Evolutionary conservation across 2,329 filamentous ascomycete genomes (phyloP).

Genomic region (Monilinia polystroma): DNA sequence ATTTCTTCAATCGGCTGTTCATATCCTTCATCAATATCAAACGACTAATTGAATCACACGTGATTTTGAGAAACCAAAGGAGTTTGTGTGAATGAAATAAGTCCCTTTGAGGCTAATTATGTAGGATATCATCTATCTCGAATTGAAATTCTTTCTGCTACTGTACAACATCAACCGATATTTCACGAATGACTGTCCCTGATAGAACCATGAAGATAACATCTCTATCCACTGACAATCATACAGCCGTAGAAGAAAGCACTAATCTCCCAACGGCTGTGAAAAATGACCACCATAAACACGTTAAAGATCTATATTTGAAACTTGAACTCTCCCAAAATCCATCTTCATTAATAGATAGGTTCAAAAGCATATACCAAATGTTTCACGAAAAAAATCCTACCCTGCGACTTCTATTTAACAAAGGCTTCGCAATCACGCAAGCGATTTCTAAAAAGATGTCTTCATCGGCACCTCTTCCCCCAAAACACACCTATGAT

Average conservation of each 20-base stretch:
- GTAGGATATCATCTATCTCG: too few relatives aligned
- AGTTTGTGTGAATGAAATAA: slow-evolving; percentile 7
- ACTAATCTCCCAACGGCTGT: neutral
- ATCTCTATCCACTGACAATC: neutral
- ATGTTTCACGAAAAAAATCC: slow-evolving; percentile 8
- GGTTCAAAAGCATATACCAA: neutral
- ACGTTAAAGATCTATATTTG: neutral
- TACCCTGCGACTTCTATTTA: neutral
- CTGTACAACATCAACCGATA: neutral
- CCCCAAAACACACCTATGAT: neutral
- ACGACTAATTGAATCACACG: neutral
- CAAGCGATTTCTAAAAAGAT: neutral
- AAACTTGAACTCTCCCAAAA: neutral
- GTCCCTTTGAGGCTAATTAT: too few relatives aligned
- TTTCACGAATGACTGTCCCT: neutral
- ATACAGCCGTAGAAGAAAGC: neutral
- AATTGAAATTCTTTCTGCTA: neutral
- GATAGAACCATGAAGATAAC: neutral
- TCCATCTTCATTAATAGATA: too few relatives aligned
- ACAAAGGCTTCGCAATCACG: neutral
- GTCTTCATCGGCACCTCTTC: neutral
- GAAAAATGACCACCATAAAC: neutral
- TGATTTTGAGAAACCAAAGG: neutral
- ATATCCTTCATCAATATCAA: too few relatives aligned
- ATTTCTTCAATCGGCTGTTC: neutral